Evolutionary conservation across 1,284 basidiomycete genomes (phyloP).

Genomic region (Trametes versicolor): DNA sequence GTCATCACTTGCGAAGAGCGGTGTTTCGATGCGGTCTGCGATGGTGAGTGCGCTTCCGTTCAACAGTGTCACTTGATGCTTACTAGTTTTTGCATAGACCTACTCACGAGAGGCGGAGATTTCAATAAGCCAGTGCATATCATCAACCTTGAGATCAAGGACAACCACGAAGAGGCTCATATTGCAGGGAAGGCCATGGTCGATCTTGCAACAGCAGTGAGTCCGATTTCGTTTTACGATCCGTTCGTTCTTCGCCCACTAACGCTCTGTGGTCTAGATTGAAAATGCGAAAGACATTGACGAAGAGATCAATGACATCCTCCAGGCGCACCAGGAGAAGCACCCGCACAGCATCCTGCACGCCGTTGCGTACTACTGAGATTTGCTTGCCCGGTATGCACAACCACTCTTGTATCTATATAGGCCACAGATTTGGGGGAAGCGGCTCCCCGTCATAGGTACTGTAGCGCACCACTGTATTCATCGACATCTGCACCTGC

Average conservation of each 20-base stretch:
- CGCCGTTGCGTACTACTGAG: constrained; percentile 88
- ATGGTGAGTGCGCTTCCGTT: constrained; percentile 72
- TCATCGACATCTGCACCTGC: constrained; percentile 7
- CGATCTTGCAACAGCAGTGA: constrained; percentile 90
- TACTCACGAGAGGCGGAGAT: constrained; percentile 90
- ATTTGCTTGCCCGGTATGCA: not conserved
- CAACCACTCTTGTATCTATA: constrained; percentile 27
- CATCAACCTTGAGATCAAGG: constrained; percentile 99
- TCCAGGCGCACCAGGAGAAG: constrained; percentile 85
- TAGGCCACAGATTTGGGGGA: constrained; percentile 3
- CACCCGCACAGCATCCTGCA: constrained; percentile 95
- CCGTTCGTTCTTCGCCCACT: constrained; percentile 6
- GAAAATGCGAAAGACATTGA: constrained; percentile 90
- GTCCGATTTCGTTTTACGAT: constrained; percentile 43
- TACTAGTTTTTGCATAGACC: constrained; percentile 62
- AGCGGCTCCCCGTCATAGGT: constrained; percentile 1
- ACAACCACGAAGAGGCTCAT: constrained; percentile 98
- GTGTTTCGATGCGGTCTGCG: constrained; percentile 98
- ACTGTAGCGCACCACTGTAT: constrained; percentile 18
- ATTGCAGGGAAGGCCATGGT: constrained; percentile 97
- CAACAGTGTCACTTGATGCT: constrained; percentile 21
- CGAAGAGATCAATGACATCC: constrained; percentile 88
- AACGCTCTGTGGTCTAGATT: constrained; percentile 64
- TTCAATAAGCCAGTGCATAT: constrained; percentile 95
- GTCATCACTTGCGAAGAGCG: constrained; percentile 99